These are phyloP conservation scores for Fusarium brachygibbosum DNA, from an alignment of 2,329 filamentous ascomycete species.

Conservation along the genomic window DNA sequence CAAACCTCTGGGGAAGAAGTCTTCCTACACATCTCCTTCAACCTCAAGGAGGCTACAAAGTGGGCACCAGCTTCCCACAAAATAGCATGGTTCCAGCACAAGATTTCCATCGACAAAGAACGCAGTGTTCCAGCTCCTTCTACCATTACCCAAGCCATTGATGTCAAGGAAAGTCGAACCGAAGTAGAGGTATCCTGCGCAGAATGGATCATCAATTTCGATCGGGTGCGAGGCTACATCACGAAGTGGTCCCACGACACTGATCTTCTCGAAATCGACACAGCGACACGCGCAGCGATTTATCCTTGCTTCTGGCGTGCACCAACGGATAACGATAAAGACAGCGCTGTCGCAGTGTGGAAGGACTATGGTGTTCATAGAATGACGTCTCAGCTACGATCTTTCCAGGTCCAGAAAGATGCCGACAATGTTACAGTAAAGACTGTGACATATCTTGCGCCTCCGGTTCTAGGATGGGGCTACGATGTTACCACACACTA, in stretches of 20 bases:
- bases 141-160: not conserved
- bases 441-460: conserved; percentile 6
- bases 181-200: not conserved
- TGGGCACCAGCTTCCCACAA: conserved; percentile 11
- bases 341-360: conserved; percentile 2
- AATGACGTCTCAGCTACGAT: conserved; percentile 21
- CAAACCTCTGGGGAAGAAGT: not conserved
- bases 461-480: conserved; percentile 21
- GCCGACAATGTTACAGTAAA: not conserved
- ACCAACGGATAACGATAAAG: conserved; percentile 18
- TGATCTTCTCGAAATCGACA: conserved; percentile 1
- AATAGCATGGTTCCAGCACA: conserved; percentile 19
- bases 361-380: conserved; percentile 19
- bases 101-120: not conserved
- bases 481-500: conserved; percentile 14
- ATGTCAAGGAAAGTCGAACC: not conserved
- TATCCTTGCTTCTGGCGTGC: conserved; percentile 27
- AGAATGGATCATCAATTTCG: not conserved
- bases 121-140: accelerated
- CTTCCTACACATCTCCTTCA: not conserved
- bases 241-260: conserved; percentile 7
- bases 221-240: conserved; percentile 15
- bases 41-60: not conserved
- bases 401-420: not conserved
- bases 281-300: not conserved